A percentile compares a stretch with the other conserved stretches of the same genome.
Conservation (phyloP, 2,329 filamentous ascomycete species). For the Nothomitra cinnamomea region DNA sequence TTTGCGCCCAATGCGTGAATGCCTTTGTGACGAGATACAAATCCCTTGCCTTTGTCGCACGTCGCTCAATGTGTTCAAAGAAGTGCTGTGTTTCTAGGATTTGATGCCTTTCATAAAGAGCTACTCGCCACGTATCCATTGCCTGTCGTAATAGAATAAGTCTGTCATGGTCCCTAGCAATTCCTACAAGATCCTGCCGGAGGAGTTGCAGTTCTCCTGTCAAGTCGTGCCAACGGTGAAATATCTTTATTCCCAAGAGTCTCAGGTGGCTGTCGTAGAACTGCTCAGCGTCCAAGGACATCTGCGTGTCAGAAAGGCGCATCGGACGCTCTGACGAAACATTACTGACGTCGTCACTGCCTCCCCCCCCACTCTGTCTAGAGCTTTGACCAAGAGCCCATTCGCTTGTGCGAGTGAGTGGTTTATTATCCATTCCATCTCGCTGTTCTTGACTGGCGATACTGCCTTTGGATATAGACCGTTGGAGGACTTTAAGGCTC, state of each 20-base stretch:
- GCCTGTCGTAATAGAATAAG: constrained; percentile 33
- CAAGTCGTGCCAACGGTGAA: neutral
- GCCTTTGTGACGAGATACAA: constrained; percentile 46
- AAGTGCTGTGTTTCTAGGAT: constrained; percentile 32
- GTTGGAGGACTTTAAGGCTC: neutral
- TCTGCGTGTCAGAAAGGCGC: neutral
- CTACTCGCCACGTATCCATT: constrained; percentile 32
- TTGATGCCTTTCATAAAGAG: constrained; percentile 24
- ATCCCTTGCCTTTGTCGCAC: constrained; percentile 46
- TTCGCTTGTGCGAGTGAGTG: neutral
- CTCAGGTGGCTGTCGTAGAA: constrained; percentile 1
- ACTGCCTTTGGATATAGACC: neutral
- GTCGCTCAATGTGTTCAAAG: constrained; percentile 37
- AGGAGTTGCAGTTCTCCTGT: neutral
- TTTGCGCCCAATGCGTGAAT: constrained; percentile 52
- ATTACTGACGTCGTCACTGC: neutral
- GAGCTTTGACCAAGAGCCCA: neutral
- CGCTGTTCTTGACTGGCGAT: neutral
- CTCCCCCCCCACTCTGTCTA: neutral
- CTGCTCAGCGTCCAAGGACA: neutral
- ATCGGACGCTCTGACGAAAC: neutral
- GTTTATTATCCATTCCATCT: neutral
- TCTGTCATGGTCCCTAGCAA: constrained; percentile 33
- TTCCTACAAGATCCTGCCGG: constrained; percentile 22
- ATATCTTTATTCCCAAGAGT: constrained; percentile 14